Evolutionary conservation across 1,284 basidiomycete species (phyloP).

Genomic region (Puccinia triticina): DNA sequence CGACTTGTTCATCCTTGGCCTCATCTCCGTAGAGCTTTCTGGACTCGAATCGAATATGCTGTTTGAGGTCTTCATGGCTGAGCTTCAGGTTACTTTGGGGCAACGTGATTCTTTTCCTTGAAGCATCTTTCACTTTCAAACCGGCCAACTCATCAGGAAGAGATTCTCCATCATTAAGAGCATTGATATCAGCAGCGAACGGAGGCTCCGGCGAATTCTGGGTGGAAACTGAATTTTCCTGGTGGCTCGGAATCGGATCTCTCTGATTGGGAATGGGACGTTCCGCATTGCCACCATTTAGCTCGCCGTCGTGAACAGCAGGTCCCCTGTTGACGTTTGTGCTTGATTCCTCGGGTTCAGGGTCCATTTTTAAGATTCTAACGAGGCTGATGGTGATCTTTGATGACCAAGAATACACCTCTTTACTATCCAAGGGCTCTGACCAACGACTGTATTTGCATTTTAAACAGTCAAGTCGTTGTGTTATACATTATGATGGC

Average conservation of each 20-base stretch:
- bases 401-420: too few relatives aligned
- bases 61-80: neutral
- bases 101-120: too few relatives aligned
- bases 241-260: neutral
- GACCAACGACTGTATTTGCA: too few relatives aligned
- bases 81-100: neutral
- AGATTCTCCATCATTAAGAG: neutral
- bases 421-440: neutral
- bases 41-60: neutral
- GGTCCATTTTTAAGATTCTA: too few relatives aligned
- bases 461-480: too few relatives aligned
- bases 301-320: too few relatives aligned
- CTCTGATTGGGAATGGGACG: neutral
- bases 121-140: too few relatives aligned
- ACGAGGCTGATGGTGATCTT: too few relatives aligned
- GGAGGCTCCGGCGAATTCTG: neutral
- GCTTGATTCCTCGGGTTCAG: too few relatives aligned
- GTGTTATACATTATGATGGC: too few relatives aligned
- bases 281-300: too few relatives aligned
- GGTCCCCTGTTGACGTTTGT: too few relatives aligned
- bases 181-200: neutral
- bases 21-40: neutral
- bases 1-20: neutral
- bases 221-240: neutral
- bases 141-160: neutral